Evolutionary conservation across 352 stramenopile genomes (phyloP), one percentile per base, ranked within the genome.

Genomic region (Phytopythium ostracodes): DNA sequence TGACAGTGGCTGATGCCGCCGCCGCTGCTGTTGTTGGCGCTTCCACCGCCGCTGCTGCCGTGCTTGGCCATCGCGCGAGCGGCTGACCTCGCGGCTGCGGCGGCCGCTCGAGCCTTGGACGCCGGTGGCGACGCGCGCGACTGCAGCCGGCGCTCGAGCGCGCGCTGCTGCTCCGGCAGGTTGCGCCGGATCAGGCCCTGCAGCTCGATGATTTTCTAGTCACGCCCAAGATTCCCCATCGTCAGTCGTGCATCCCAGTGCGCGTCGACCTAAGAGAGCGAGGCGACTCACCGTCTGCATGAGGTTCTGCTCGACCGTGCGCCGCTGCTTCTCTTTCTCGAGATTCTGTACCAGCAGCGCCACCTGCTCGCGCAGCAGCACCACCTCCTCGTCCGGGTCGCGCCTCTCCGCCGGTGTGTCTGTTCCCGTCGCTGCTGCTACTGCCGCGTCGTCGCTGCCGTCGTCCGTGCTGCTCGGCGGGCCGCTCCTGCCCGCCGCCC

Each of bases 121-220:
- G 31, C 62, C 18, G 68, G 63, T 2, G 54, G 54, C 4, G 54
- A 60, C 25, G 54, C 35, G 7, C 67, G 58, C 56, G 60, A 62
- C 43, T 73, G 69, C 40, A 78, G 50, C 31, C 67, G 66, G 0
- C 65, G 70, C 63, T 81, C 70, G 2, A 76, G 65, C 17, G 70
- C 73, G 3, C 59, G 70, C 29, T 76, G 65, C 24, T 86, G 68
- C 22, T 84, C 76, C 4, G 73, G 72, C 31, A 70, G 65, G 42
- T 86, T 82, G 40, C 65, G 61, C 12, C 79, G 81, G 50, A 91
- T 91, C 33, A 87, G 63, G 6, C 72, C 68, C 60, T 89, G 79
- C 29, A 91, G 74, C 68, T 91, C 81, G 56, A 88, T 73, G 62
- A 91, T 91, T 82, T 88, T 88, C 74, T 88, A 40, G n/a, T 12